These are phyloP conservation scores for Coemansia sp. DNA, from an alignment of 192 early-diverging fungal species.

Conservation along the genomic window DNA sequence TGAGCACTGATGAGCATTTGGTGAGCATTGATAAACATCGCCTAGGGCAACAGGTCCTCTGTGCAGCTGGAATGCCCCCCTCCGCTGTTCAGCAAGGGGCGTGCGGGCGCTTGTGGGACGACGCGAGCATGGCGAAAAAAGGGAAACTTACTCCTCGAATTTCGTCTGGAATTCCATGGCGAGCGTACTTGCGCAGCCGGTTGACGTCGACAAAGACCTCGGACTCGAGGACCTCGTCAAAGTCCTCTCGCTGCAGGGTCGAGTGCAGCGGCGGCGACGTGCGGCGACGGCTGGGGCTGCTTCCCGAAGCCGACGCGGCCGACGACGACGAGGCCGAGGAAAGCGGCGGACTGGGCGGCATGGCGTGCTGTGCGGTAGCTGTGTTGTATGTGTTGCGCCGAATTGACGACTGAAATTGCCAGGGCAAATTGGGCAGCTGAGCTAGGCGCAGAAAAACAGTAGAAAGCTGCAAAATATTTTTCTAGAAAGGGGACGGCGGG, in stretches of 20 bases:
- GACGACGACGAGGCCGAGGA: constrained; percentile 32
- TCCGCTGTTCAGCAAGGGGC: too few species aligned
- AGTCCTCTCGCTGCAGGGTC: constrained; percentile 55
- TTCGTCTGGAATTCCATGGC: constrained; percentile 79
- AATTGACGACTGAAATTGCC: neutral
- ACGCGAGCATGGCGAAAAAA: too few species aligned
- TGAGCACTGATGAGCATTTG: too few species aligned
- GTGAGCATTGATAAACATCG: too few species aligned
- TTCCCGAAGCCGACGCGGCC: constrained; percentile 16
- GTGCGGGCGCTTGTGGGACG: too few species aligned
- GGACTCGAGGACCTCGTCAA: constrained; percentile 71
- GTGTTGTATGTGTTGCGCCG: neutral
- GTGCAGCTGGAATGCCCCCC: too few species aligned
- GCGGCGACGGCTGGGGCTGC: constrained; percentile 43
- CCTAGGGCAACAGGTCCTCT: too few species aligned
- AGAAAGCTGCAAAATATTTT: too few species aligned
- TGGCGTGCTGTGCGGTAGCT: constrained; percentile 5
- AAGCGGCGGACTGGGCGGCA: constrained; percentile 42
- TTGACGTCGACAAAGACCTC: constrained; percentile 83
- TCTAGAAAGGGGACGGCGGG: too few species aligned
- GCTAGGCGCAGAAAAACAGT: too few species aligned
- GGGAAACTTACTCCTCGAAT: constrained; percentile 59
- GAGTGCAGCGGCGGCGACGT: constrained; percentile 53
- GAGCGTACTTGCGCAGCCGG: constrained; percentile 66
- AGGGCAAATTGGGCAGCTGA: too few species aligned